phyloP scores from a whole-genome alignment of 2,329 filamentous ascomycete species.

The Emmonsiellopsis sp. region DNA sequence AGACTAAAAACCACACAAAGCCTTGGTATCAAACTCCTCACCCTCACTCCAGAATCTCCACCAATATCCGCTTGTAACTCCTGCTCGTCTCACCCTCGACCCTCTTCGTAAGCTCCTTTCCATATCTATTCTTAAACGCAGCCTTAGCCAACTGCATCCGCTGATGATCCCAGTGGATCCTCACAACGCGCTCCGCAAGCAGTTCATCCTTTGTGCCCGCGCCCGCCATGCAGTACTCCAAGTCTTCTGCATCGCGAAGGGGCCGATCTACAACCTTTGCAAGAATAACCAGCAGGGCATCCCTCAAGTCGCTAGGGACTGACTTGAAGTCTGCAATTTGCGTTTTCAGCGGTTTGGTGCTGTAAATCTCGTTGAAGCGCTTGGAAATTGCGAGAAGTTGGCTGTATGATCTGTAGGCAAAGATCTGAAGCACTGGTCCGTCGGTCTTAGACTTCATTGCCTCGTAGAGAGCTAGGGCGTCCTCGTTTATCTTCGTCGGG shows the following conservation, averaged over 20 bases:
- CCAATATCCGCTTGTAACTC: slow-evolving; percentile 67
- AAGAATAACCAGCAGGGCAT: slow-evolving; percentile 73
- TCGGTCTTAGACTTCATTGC: slow-evolving; percentile 55
- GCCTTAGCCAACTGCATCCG: slow-evolving; percentile 68
- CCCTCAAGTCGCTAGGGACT: slow-evolving; percentile 81
- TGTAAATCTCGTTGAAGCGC: too few relatives aligned
- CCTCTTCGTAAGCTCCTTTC: slow-evolving; percentile 55
- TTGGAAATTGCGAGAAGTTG: slow-evolving; percentile 68
- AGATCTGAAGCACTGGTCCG: slow-evolving; percentile 61
- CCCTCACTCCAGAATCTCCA: slow-evolving; percentile 48
- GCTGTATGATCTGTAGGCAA: slow-evolving; percentile 65
- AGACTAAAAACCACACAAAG: not conserved
- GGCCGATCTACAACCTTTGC: slow-evolving; percentile 67
- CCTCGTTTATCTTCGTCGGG: slow-evolving; percentile 62
- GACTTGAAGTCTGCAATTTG: too few relatives aligned
- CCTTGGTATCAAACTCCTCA: not conserved
- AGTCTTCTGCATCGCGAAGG: slow-evolving; percentile 67
- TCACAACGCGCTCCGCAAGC: slow-evolving; percentile 66
- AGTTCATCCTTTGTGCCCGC: slow-evolving; percentile 77
- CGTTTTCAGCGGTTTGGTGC: too few relatives aligned
- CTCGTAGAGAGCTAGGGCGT: slow-evolving; percentile 66
- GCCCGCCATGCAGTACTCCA: slow-evolving; percentile 85
- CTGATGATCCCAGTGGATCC: slow-evolving; percentile 71
- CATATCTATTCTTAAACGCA: slow-evolving; percentile 65
- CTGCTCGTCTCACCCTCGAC: slow-evolving; percentile 78